Evolutionary conservation across 768 basidiomycete genomes (phyloP).

Genomic region (Strobilomyces dryophilus): DNA sequence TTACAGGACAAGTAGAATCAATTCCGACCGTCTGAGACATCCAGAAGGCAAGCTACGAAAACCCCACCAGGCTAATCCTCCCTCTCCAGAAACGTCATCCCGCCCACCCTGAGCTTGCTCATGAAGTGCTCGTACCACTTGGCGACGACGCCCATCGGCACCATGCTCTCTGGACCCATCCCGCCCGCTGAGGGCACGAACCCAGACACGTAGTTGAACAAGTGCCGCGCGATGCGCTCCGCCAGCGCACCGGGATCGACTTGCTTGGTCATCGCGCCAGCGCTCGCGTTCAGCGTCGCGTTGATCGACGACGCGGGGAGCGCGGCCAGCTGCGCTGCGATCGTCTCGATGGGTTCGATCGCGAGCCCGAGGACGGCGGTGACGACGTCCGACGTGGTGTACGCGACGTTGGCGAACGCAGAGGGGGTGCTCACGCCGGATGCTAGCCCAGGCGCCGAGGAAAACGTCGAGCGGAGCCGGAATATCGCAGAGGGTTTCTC

Average conservation of each 20-base stretch:
- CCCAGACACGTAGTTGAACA: slow-evolving; percentile 72
- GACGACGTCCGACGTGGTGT: slow-evolving; percentile 41
- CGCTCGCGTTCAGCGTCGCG: slow-evolving; percentile 15
- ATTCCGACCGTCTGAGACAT: too few species aligned
- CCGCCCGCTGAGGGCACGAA: slow-evolving; percentile 44
- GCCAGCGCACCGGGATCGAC: slow-evolving; percentile 15
- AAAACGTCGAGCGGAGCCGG: slow-evolving; percentile 67
- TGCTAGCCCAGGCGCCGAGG: slow-evolving; percentile 28
- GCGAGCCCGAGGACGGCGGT: slow-evolving; percentile 77
- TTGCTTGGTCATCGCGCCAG: slow-evolving; percentile 10
- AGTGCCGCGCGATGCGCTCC: slow-evolving; percentile 50
- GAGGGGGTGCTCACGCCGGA: slow-evolving; percentile 30
- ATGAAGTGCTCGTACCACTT: slow-evolving; percentile 72
- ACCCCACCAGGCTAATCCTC: slow-evolving; percentile 5
- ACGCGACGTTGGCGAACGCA: slow-evolving; percentile 28
- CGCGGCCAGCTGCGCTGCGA: slow-evolving; percentile 53
- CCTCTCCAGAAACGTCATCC: slow-evolving; percentile 58
- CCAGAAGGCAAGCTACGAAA: too few species aligned
- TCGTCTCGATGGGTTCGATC: slow-evolving; percentile 66
- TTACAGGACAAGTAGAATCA: too few species aligned
- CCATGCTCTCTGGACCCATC: slow-evolving; percentile 45
- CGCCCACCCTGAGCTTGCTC: slow-evolving; percentile 53
- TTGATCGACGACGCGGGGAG: slow-evolving; percentile 35
- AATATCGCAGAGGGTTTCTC: slow-evolving; percentile 90
- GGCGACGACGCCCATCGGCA: slow-evolving; percentile 60